phyloP scores from a whole-genome alignment of 805 yeast genomes.

The Cyberlindnera xylosilytica region DNA sequence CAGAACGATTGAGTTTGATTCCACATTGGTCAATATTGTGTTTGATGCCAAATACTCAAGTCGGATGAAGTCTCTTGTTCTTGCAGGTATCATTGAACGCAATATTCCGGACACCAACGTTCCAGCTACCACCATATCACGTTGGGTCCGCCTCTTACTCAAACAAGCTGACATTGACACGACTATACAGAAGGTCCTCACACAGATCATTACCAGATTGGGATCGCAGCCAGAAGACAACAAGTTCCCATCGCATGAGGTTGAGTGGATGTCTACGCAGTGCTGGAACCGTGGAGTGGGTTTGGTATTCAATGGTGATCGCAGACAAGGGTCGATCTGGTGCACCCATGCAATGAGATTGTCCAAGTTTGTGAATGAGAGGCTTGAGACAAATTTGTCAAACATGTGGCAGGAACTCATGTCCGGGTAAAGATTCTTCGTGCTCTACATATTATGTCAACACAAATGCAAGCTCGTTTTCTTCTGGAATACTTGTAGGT shows the following conservation, averaged over 20 bases:
- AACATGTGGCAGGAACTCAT: slow-evolving; percentile 30
- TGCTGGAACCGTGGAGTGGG: slow-evolving; percentile 40
- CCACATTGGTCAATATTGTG: slow-evolving; percentile 21
- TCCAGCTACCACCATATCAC: slow-evolving; percentile 22
- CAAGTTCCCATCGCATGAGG: slow-evolving; percentile 25
- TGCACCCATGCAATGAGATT: slow-evolving; percentile 29
- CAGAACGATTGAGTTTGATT: slow-evolving; percentile 23
- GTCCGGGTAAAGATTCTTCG: neutral
- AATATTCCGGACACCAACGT: slow-evolving; percentile 17
- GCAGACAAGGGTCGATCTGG: slow-evolving; percentile 26
- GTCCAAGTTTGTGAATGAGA: slow-evolving; percentile 27
- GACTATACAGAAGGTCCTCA: slow-evolving; percentile 10
- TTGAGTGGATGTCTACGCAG: slow-evolving; percentile 35
- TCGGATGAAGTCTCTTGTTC: slow-evolving; percentile 17
- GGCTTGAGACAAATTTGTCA: slow-evolving; percentile 24
- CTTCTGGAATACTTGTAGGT: too few species aligned
- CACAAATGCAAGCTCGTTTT: too few species aligned
- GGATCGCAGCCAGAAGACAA: slow-evolving; percentile 5
- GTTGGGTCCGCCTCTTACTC: slow-evolving; percentile 29
- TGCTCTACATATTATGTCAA: too few species aligned
- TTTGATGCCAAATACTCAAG: slow-evolving; percentile 18
- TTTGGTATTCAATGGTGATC: slow-evolving; percentile 21
- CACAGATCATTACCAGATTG: slow-evolving; percentile 11
- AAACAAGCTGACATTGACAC: slow-evolving; percentile 11
- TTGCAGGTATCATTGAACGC: slow-evolving; percentile 24